phyloP scores from a whole-genome alignment of 164 flowering plant genomes.

The Cinnamomum chago region DNA sequence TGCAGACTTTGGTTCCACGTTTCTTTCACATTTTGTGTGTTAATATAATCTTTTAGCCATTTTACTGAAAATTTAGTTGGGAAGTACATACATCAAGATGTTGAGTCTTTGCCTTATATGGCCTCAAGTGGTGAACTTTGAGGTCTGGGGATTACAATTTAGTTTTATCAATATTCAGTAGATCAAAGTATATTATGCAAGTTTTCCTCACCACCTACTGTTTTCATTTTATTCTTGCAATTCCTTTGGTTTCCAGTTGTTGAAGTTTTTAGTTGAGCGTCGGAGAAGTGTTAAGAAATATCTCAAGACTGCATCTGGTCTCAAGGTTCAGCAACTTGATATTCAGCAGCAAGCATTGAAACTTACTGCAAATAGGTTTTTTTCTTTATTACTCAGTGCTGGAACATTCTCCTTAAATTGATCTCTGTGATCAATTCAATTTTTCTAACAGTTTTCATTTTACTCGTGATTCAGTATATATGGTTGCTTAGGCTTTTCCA shows the following conservation, averaged over 20 bases:
- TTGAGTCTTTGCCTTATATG: no score
- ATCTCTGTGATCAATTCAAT: background rate
- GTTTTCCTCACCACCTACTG: no score
- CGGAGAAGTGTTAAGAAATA: slow-evolving; percentile 71
- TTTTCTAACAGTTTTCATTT: background rate
- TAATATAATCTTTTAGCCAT: no score
- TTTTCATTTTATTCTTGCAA: background rate
- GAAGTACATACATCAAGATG: no score
- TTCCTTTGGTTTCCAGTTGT: slow-evolving; percentile 41
- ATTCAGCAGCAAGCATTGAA: slow-evolving; percentile 98
- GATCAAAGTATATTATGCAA: no score
- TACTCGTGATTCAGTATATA: slow-evolving; percentile 67
- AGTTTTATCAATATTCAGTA: no score
- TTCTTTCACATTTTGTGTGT: no score
- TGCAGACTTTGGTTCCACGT: no score
- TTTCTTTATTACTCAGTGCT: slow-evolving; percentile 1
- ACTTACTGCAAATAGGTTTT: slow-evolving; percentile 95
- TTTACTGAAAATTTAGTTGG: no score
- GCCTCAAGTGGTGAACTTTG: no score
- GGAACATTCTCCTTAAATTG: background rate
- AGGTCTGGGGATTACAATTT: no score
- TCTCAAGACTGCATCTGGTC: slow-evolving; percentile 71
- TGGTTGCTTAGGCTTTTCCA: slow-evolving; percentile 97
- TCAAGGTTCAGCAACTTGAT: slow-evolving; percentile 77
- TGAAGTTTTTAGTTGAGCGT: slow-evolving; percentile 74